Evolutionary conservation across 2,329 filamentous ascomycete genomes (phyloP), one percentile per base, ranked within the genome.

Genomic region (Aspergillus pseudoviridinutans): DNA sequence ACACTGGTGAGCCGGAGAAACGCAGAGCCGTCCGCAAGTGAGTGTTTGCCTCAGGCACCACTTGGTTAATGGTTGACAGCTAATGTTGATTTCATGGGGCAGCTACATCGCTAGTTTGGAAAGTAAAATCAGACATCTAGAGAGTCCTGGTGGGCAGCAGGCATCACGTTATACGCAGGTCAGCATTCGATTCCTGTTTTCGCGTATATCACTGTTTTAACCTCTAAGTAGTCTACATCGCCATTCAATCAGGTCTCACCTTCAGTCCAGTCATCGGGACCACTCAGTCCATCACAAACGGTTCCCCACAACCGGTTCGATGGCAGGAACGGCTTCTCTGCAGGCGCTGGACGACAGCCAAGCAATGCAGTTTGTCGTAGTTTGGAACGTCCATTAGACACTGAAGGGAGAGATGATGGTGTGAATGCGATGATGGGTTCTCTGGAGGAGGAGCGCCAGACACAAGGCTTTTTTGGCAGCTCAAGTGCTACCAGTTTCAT

Each of bases 401-500:
- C 51, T 5, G 56, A 52, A n/a, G 42, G 20, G 9, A 28, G 51
- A 7, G 44, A 29, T 20, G 70, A 74, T 2, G 74, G 76, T 0
- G 74, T 72, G 2, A 76, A 79, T 58, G 79, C 78, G 2, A 80
- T 80, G 76, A 79, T 78, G 6, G 76, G 76, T 0, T 71, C 79
- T 1, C 67, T 77, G 2, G 77, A 78, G 27, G 76, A 79, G 54
- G 77, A 74, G 0, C 73, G 65, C 10, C 61, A 63, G 24, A 77
- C 71, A 0, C 70, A 76, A 14, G 78, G 78, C 20, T 79, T 78
- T 57, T 80, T 80, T 55, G 78, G 78, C 0, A 79, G 73, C 58
- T 80, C 77, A 17, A 80, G 79, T 56, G 76, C 77, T 0, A 77
- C 77, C 0, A 78, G 77, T 2, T 80, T 80, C 50, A 80, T 79